These are phyloP conservation scores for Pseudophaeomoniella oleicola DNA, from an alignment of 2,329 filamentous ascomycete species.

Conservation along the genomic window DNA sequence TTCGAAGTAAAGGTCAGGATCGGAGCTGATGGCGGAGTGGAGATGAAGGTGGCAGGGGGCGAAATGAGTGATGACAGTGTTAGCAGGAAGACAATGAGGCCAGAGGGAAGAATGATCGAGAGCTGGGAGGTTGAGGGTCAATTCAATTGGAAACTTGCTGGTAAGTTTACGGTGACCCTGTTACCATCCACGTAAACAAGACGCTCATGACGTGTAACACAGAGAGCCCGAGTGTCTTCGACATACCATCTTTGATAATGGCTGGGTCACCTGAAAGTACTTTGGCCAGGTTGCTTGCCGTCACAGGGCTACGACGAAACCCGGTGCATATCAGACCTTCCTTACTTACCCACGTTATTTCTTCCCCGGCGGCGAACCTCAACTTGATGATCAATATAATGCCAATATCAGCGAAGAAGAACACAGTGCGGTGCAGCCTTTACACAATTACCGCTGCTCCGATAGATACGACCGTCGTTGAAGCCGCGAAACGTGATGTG, in stretches of 20 bases:
- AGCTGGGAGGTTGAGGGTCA: slow-evolving; percentile 7
- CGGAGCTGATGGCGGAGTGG: slow-evolving; percentile 10
- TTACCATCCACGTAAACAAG: neutral
- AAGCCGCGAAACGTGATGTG: neutral
- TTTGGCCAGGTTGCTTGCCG: neutral
- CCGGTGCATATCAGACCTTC: neutral
- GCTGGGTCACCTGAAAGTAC: neutral
- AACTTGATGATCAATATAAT: neutral
- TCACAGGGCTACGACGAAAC: neutral
- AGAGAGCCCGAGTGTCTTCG: no score
- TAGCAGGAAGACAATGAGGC: neutral
- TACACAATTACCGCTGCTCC: neutral
- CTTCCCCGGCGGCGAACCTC: neutral
- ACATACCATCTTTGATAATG: neutral
- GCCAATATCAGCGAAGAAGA: neutral
- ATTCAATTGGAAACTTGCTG: slow-evolving; percentile 13
- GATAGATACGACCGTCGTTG: neutral
- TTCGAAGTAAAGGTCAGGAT: slow-evolving; percentile 19
- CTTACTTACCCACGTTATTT: neutral
- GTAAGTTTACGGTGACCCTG: slow-evolving; percentile 11
- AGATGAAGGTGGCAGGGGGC: slow-evolving; percentile 10
- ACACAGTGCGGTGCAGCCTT: neutral
- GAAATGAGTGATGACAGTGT: neutral
- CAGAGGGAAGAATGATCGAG: neutral
- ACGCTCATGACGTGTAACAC: neutral